These are phyloP conservation scores for Geranium brycei DNA, from an alignment of 345 rosid species.

Conservation along the genomic window DNA sequence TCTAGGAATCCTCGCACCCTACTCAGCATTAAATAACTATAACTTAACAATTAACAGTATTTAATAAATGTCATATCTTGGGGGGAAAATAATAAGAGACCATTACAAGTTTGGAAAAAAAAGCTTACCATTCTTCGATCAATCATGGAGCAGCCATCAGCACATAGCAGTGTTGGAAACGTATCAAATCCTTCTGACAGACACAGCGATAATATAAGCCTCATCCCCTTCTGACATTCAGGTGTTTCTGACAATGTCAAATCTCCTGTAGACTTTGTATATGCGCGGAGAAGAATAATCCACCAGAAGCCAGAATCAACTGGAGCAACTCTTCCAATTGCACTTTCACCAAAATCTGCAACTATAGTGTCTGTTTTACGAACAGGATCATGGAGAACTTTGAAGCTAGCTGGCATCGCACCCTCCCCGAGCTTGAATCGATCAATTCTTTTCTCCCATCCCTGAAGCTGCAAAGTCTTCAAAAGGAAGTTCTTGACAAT, in stretches of 20 bases:
- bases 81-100: not conserved
- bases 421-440: constrained; percentile 76
- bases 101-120: constrained; percentile 1
- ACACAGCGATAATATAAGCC: constrained; percentile 56
- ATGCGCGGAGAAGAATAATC: constrained; percentile 83
- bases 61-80: too few species aligned
- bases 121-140: constrained; percentile 72
- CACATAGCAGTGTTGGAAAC: constrained; percentile 76
- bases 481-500: constrained; percentile 62
- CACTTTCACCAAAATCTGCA: constrained; percentile 79
- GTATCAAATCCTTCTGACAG: constrained; percentile 80
- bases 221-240: constrained; percentile 75
- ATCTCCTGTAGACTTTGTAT: constrained; percentile 69
- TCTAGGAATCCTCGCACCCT: not conserved
- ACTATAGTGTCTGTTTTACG: constrained; percentile 49
- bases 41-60: too few species aligned
- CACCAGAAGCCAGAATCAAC: constrained; percentile 89
- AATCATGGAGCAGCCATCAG: constrained; percentile 80
- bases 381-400: constrained; percentile 61
- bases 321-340: constrained; percentile 82
- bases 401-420: constrained; percentile 78
- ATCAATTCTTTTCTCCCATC: constrained; percentile 61
- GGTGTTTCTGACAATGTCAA: constrained; percentile 49
- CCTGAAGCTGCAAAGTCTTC: constrained; percentile 61
- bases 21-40: too few species aligned